Percentiles rank a stretch among this genome's conserved stretches.
Evolutionary conservation across 192 early-diverging fungal species (phyloP).

Genomic region (Backusella mclennaniae): DNA sequence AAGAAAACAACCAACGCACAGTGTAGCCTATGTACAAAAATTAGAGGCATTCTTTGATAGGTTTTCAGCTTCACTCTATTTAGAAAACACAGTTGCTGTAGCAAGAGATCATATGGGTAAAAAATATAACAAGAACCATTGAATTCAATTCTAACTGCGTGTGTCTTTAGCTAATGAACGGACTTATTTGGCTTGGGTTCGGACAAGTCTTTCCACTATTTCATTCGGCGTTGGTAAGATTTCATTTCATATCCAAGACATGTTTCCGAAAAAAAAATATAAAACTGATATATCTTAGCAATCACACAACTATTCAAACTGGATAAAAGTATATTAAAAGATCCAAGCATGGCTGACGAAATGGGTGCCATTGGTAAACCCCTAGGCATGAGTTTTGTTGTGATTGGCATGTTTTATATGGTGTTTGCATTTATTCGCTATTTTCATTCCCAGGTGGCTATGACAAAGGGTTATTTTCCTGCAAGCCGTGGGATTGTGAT

Average conservation of each 20-base stretch:
- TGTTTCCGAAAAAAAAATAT: background rate
- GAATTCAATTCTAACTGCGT: background rate
- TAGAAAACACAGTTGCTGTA: constrained; percentile 75
- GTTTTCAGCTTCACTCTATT: constrained; percentile 27
- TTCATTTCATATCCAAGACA: background rate
- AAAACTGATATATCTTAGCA: constrained; percentile 16
- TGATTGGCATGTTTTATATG: constrained; percentile 62
- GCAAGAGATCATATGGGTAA: constrained; percentile 74
- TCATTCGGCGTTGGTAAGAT: constrained; percentile 66
- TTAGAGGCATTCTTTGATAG: background rate
- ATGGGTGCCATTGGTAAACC: constrained; percentile 40
- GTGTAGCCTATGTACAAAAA: background rate
- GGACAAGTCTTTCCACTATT: constrained; percentile 69
- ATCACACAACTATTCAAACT: constrained; percentile 35
- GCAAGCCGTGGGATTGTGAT: constrained; percentile 61
- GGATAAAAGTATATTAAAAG: constrained; percentile 9
- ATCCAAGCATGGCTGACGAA: background rate
- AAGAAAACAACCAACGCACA: background rate
- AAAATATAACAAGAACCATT: too few species aligned
- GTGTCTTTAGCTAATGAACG: constrained; percentile 64
- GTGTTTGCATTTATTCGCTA: constrained; percentile 64
- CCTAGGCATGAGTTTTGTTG: constrained; percentile 54
- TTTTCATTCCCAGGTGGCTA: constrained; percentile 64
- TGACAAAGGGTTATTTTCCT: constrained; percentile 69
- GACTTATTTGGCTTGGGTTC: constrained; percentile 76